Evolutionary conservation across 108 stramenopile species (phyloP).

Genomic region (Stephanodiscus triporus): DNA sequence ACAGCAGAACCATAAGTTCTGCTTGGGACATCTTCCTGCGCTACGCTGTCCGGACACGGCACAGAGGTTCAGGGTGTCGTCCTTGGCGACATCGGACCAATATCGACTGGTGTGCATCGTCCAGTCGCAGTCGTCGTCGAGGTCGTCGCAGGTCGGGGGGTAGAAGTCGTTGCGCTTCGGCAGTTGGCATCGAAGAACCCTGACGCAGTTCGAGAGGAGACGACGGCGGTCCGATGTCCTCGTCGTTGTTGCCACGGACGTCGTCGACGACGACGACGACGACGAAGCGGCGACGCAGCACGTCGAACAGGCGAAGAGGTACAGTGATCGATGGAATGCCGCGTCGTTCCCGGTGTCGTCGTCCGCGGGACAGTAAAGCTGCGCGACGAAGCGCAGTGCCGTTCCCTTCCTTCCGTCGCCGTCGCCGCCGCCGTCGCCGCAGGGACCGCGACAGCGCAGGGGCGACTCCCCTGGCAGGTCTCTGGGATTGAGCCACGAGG

Average conservation of each 20-base stretch:
- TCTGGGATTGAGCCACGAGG: slow-evolving; percentile 80
- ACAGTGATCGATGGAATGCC: slow-evolving; percentile 84
- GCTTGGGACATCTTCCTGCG: slow-evolving; percentile 70
- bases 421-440: slow-evolving; percentile 11
- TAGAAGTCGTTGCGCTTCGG: slow-evolving; percentile 76
- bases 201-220: slow-evolving; percentile 44
- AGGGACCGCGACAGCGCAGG: slow-evolving; percentile 48
- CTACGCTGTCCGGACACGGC: slow-evolving; percentile 72
- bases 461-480: slow-evolving; percentile 53
- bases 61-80: slow-evolving; percentile 61
- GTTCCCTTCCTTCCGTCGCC: slow-evolving; percentile 16
- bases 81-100: slow-evolving; percentile 33
- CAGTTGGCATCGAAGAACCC: slow-evolving; percentile 74
- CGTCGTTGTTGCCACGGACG: not conserved
- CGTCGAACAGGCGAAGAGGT: slow-evolving; percentile 82
- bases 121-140: slow-evolving; percentile 59
- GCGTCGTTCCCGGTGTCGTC: slow-evolving; percentile 42
- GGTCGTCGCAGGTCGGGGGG: slow-evolving; percentile 39
- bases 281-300: slow-evolving; percentile 42
- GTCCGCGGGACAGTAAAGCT: slow-evolving; percentile 81
- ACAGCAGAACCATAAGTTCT: slow-evolving; percentile 65
- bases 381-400: slow-evolving; percentile 63
- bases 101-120: slow-evolving; percentile 54
- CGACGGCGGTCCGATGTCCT: not conserved
- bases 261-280: slow-evolving; percentile 1